Base-by-base conservation (phyloP, 139 green algal species). In the Volvox africanus region DNA sequence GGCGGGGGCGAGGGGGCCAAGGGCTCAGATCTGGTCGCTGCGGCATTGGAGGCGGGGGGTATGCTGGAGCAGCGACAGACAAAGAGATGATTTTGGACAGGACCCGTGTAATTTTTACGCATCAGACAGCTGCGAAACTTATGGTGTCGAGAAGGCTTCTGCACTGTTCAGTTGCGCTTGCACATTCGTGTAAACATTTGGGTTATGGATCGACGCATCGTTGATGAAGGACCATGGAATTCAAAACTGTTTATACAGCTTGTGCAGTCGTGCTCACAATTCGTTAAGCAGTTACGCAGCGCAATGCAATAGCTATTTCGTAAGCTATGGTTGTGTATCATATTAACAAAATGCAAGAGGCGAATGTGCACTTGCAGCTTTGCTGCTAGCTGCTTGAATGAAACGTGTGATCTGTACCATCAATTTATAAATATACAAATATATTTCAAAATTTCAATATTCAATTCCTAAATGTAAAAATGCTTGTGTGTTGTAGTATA, bases 181-280 rank as follows among this genome's bases (percentile, higher is more conserved):
- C 9, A 9, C 9, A 73, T 24, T 9, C 11, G 65, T 73, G 65
- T 28, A 24, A 9, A 16, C 2, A 16, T 28, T 28, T 73, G 65
- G 65, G 2, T 12, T 28, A 9, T 73, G 5, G 65, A 2, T 28
- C 65, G 9, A n/a, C 62, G 17, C 17, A 19, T 69, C 62, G 17
- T 19, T 69, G 62, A 19, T 19, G 62, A n/a, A 19, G 62, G 19
- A 69, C 19, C 62, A 26, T 19, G 62, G 62, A 19, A 69, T 69
- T 17, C 62, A 19, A 19, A 19, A 69, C 35, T 94, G 55, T 80
- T 94, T 67, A 90, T 75, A 32, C 75, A 55, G 44, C 86, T 92
- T 0, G 89, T 90, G 36, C 92, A 77, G 16, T 78, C 87, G 22
- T 88, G 94, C 22, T 94, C 94, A 61, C 93, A 93, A 33, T 92